phyloP scores from a whole-genome alignment of 2,329 filamentous ascomycete genomes.

The Penicillium griseofulvum region DNA sequence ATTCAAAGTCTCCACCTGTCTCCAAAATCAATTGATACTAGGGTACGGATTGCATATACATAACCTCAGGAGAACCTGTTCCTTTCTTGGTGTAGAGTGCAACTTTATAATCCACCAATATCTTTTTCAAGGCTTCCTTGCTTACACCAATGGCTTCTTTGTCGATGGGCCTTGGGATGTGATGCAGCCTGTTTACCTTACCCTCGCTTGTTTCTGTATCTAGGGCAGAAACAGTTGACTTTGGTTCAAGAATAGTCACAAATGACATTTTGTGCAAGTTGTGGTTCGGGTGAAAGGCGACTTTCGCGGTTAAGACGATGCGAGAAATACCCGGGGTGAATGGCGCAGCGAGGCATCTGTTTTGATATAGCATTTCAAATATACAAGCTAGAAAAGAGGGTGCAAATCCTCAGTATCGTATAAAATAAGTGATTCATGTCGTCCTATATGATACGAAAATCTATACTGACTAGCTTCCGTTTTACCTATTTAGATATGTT shows the following conservation, averaged over 20 bases:
- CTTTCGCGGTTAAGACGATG: no score
- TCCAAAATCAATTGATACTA: slow-evolving; percentile 35
- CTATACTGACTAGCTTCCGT: no score
- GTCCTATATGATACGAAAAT: no score
- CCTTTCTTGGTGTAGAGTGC: slow-evolving; percentile 7
- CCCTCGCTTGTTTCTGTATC: background rate
- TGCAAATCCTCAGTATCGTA: no score
- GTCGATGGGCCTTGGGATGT: background rate
- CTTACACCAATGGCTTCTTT: slow-evolving; percentile 41
- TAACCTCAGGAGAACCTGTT: slow-evolving; percentile 20
- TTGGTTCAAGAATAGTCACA: background rate
- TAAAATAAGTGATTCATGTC: no score
- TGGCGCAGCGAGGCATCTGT: no score
- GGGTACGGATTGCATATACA: slow-evolving; percentile 39
- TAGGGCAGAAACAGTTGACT: background rate
- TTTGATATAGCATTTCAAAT: no score
- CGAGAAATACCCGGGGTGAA: background rate
- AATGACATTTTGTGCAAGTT: background rate
- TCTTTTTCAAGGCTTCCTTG: slow-evolving; percentile 42
- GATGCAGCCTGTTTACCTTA: background rate
- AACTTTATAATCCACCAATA: slow-evolving; percentile 47
- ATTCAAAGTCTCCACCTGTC: slow-evolving; percentile 31
- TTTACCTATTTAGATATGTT: no score
- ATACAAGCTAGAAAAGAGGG: no score
- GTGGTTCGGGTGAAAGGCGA: no score